phyloP scores from a whole-genome alignment of 441 rosid species.

The Cnidoscolus chayamansa region DNA sequence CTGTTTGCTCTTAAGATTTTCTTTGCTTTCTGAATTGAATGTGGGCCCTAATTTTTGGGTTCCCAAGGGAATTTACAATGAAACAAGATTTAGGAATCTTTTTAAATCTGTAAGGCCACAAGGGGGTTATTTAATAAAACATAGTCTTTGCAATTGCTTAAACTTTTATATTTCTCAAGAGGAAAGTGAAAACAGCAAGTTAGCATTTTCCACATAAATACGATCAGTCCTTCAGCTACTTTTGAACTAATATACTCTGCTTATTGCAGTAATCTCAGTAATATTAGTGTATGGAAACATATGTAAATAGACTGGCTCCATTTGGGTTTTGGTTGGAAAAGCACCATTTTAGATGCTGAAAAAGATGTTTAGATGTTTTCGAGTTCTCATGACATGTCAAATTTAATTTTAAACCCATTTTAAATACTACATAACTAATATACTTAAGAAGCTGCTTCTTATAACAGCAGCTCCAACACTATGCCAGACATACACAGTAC shows the following conservation, averaged over 20 bases:
- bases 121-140: not conserved
- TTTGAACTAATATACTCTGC: not conserved
- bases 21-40: conserved; percentile 8
- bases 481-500: too few species aligned
- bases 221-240: not conserved
- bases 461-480: too few species aligned
- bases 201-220: not conserved
- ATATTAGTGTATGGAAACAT: not conserved
- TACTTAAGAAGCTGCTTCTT: too few species aligned
- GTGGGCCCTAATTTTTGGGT: not conserved
- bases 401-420: too few species aligned
- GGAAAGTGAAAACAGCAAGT: too few species aligned
- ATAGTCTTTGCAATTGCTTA: not conserved
- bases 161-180: not conserved
- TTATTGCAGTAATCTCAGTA: too few species aligned
- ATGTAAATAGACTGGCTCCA: not conserved
- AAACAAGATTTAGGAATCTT: not conserved
- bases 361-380: too few species aligned
- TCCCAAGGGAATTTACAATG: not conserved
- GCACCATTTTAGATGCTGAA: too few species aligned
- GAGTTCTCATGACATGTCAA: too few species aligned
- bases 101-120: not conserved
- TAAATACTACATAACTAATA: too few species aligned
- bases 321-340: too few species aligned
- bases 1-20: not conserved